Conservation (phyloP, 306 rosid species). For the Sindora glabra region DNA sequence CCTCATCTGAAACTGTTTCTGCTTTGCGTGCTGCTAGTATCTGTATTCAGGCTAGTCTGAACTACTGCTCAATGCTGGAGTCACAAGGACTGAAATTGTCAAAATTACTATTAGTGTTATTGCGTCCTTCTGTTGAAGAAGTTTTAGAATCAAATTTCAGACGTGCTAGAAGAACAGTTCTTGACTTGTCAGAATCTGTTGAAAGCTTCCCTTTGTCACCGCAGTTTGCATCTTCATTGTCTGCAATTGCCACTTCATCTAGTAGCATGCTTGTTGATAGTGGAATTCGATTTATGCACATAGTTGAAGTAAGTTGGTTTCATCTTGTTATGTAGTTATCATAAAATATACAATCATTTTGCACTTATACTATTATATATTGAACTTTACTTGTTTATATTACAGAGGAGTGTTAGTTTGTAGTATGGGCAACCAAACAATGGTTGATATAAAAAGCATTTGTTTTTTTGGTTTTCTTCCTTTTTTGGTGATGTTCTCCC, state of each 20-base stretch:
- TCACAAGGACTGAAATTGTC: slow-evolving; percentile 81
- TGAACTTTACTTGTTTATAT: background rate
- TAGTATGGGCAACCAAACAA: background rate
- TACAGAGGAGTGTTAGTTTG: slow-evolving; percentile 2
- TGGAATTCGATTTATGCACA: slow-evolving; percentile 76
- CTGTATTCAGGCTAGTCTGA: slow-evolving; percentile 83
- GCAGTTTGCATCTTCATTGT: slow-evolving; percentile 56
- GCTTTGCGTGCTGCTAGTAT: slow-evolving; percentile 80
- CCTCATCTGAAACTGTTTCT: slow-evolving; percentile 64
- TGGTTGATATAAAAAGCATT: background rate
- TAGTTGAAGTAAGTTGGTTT: slow-evolving; percentile 65
- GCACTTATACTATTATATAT: background rate
- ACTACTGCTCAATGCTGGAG: slow-evolving; percentile 68
- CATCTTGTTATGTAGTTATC: slow-evolving; percentile 11
- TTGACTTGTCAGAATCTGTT: slow-evolving; percentile 66
- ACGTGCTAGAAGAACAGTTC: slow-evolving; percentile 71
- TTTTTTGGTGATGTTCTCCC: background rate
- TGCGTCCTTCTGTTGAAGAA: slow-evolving; percentile 87
- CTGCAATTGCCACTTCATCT: slow-evolving; percentile 57
- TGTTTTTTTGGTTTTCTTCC: background rate
- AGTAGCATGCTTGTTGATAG: slow-evolving; percentile 58
- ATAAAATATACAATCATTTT: slow-evolving; percentile 3
- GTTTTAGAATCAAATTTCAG: slow-evolving; percentile 85
- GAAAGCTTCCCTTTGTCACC: slow-evolving; percentile 58
- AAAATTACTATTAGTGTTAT: slow-evolving; percentile 72